These are phyloP conservation scores for Hypoxylon sp. DNA, from an alignment of 2,329 filamentous ascomycete species.

Conservation along the genomic window DNA sequence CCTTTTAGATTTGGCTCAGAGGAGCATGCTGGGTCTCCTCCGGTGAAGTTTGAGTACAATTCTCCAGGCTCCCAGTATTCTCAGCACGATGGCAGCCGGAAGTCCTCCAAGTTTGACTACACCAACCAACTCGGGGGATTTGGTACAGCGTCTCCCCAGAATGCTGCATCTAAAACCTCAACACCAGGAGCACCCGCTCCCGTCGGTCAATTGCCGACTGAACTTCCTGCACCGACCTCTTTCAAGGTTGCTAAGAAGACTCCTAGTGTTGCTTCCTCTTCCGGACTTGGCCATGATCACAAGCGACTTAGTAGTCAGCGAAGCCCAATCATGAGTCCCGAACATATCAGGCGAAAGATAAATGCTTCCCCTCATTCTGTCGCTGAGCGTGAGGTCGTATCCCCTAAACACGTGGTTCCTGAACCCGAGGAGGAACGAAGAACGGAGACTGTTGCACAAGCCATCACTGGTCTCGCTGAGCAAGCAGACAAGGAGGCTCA, in stretches of 20 bases:
- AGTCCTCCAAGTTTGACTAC: slow-evolving; percentile 55
- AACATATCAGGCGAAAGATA: slow-evolving; percentile 55
- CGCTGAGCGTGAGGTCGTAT: slow-evolving; percentile 38
- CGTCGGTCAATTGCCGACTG: slow-evolving; percentile 50
- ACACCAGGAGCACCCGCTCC: slow-evolving; percentile 52
- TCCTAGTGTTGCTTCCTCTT: slow-evolving; percentile 56
- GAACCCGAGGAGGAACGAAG: slow-evolving; percentile 50
- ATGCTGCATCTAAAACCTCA: slow-evolving; percentile 59
- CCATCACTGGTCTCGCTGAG: slow-evolving; percentile 74
- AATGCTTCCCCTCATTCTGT: slow-evolving; percentile 53
- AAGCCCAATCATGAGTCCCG: slow-evolving; percentile 63
- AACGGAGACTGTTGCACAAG: slow-evolving; percentile 79
- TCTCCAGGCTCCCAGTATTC: slow-evolving; percentile 48
- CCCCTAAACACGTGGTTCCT: slow-evolving; percentile 24
- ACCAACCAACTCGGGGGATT: slow-evolving; percentile 62
- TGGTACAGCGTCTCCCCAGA: slow-evolving; percentile 58
- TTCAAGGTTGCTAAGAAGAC: slow-evolving; percentile 69
- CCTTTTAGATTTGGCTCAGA: slow-evolving; percentile 47
- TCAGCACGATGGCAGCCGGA: slow-evolving; percentile 48
- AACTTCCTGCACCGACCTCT: slow-evolving; percentile 54
- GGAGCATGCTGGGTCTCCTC: slow-evolving; percentile 48
- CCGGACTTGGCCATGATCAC: slow-evolving; percentile 59
- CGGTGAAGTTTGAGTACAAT: slow-evolving; percentile 49
- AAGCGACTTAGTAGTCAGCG: slow-evolving; percentile 60
- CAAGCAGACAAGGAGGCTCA: slow-evolving; percentile 70